Evolutionary conservation across 129 eudicot species (phyloP), one percentile per base, ranked within the genome.

Genomic region (Escallonia herrerae): DNA sequence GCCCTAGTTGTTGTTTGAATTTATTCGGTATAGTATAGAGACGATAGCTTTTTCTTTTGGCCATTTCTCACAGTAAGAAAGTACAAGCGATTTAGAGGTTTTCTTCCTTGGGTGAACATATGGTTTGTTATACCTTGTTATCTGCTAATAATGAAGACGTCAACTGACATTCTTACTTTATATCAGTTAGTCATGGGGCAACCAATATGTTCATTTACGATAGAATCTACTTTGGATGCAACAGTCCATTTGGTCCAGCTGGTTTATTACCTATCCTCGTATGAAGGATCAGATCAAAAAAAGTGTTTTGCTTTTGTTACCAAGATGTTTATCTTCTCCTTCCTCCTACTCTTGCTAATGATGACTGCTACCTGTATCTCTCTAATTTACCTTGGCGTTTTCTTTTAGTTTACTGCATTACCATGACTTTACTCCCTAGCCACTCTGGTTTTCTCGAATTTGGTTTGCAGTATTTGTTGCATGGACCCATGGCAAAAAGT

Each of bases 81-180:
- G 14, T 22, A 22, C 33, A 47, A 22, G 51, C 40, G 47, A 4
- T n/a, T 38, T 15, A 4, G 67, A 71, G 40, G 40, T 70, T 71
- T 69, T 43, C 65, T 54, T 69, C 43, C 48, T 42, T 47, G 73
- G 63, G 38, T 67, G 56, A 22, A 63, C 69, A 69, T 65, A 52
- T 48, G 54, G 79, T 59, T 64, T 22, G 66, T 60, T 59, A 47
- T 40, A 78, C 43, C 69, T 52, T 43, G 65, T 60, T 42, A 67
- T 13, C 69, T 72, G 74, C 60, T 64, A 48, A 67, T 55, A 67
- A 65, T 73, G 65, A n/a, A 73, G 33, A 70, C 65, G 46, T 63
- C 63, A 74, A 66, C 33, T 60, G 76, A 70, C 51, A 66, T 51
- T 47, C 67, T 62, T 50, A 42, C 15, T 66, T n/a, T 56, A 62